Base-by-base conservation (phyloP, 2,329 filamentous ascomycete genomes). In the Aspergillus ochraceus region DNA sequence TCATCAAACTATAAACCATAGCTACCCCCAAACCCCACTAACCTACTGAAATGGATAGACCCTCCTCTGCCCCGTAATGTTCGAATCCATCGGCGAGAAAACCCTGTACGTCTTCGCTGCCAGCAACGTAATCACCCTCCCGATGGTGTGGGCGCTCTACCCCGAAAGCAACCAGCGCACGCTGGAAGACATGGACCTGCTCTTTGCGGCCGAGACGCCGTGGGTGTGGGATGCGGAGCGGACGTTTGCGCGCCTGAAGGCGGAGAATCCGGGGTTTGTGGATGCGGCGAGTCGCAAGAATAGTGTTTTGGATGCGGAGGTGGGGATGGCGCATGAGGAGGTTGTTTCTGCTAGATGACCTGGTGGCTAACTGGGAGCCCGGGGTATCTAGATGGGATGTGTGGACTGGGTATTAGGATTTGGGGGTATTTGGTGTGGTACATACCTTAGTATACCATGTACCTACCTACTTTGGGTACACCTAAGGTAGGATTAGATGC, bases 91-190 rank as follows among this genome's bases (percentile, higher is more conserved):
- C 54, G 82, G 84, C 22, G 87, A 90, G 63, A 90, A 90, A 68
- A 91, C 88, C 0, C 79, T 91, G 1, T 90, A 91, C 70, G 87
- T 92, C 54, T 92, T 92, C 66, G 90, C 84, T 1, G 86, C 83
- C 4, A 85, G 83, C 69, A 92, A 91, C 68, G 74, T 86, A 9
- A 72, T 90, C 30, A 82, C 84, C 1, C 87, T 92, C 4, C 83
- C 87, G 0, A 85, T 90, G 75, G 86, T 91, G 0, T 92, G 88
- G 86, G 87, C 87, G 0, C 68, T 92, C 0, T 92, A 91, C 59
- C 90, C 89, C 0, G 90, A 92, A 70, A 90, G 86, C 3, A 90
- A 88, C 68, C 87, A 90, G 71, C 83, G 89, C 0, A 91, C 88
- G 0, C 78, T 92, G 0, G 90, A 92, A 68, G 89, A 91, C 68